Evolutionary conservation across 2,329 filamentous ascomycete genomes (phyloP).

Genomic region (Sporothrix mexicana): DNA sequence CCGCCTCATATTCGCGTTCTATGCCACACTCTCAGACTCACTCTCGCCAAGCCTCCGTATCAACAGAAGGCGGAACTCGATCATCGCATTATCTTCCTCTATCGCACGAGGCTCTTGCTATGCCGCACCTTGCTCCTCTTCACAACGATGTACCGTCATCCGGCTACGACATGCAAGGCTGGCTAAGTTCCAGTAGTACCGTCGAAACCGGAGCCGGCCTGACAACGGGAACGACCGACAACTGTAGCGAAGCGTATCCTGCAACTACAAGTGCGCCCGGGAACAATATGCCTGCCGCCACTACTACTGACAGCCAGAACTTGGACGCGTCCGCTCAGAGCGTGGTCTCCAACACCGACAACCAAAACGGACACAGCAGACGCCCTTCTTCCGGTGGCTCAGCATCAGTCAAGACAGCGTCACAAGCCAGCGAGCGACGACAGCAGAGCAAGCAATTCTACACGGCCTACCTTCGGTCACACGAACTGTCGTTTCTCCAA

Average conservation of each 20-base stretch:
- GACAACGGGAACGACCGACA: background rate
- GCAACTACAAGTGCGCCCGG: background rate
- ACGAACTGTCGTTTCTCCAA: constrained; percentile 28
- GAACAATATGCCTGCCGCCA: background rate
- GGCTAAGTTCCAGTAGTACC: constrained; percentile 31
- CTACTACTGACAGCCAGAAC: background rate
- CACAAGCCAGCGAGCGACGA: background rate
- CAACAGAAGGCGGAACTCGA: background rate
- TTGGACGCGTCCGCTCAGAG: constrained; percentile 33
- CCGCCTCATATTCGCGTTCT: background rate
- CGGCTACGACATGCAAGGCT: constrained; percentile 34
- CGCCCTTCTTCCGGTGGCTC: background rate
- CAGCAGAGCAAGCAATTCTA: constrained; percentile 10
- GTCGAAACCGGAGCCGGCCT: background rate
- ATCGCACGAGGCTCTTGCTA: constrained; percentile 25
- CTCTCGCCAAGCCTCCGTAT: constrained; percentile 1
- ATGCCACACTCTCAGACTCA: background rate
- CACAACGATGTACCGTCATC: constrained; percentile 33
- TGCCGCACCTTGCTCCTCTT: constrained; percentile 31
- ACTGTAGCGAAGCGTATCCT: background rate
- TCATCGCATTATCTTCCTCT: constrained; percentile 27
- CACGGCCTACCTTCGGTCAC: constrained; percentile 22
- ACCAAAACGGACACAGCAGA: background rate
- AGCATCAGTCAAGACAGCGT: background rate
- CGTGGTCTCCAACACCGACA: constrained; percentile 34